Percentiles rank a stretch among this genome's conserved stretches.
Evolutionary conservation across 192 early-diverging fungal species (phyloP).

Genomic region (Entophlyctis luteolus): DNA sequence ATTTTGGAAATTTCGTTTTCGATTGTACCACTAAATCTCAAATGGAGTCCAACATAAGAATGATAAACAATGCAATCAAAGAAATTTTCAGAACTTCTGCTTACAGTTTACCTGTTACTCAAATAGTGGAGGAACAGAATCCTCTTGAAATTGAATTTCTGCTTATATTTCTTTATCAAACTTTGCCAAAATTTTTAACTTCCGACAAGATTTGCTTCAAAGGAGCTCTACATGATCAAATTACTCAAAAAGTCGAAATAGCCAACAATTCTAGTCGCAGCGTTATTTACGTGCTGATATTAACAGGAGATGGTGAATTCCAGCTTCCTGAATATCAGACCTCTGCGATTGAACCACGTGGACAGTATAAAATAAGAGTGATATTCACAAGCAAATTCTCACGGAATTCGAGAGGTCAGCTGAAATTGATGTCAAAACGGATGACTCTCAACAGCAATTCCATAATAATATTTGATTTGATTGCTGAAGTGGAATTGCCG

Average conservation of each 20-base stretch:
- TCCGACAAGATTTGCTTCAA: constrained; percentile 37
- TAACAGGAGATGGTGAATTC: constrained; percentile 36
- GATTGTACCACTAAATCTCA: constrained; percentile 16
- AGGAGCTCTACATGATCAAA: constrained; percentile 39
- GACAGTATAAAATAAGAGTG: constrained; percentile 21
- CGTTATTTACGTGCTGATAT: constrained; percentile 32
- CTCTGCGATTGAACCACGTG: constrained; percentile 13
- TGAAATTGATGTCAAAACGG: constrained; percentile 37
- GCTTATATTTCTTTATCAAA: constrained; percentile 45
- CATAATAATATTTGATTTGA: constrained; percentile 42
- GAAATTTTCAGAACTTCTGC: constrained; percentile 33
- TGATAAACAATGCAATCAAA: constrained; percentile 26
- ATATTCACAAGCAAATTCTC: constrained; percentile 43
- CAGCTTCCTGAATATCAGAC: background rate
- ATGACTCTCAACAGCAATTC: constrained; percentile 42
- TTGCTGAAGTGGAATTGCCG: constrained; percentile 27
- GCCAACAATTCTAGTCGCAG: constrained; percentile 29
- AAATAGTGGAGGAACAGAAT: constrained; percentile 13
- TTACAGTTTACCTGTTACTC: background rate
- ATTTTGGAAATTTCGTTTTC: constrained; percentile 26
- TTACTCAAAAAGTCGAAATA: constrained; percentile 41
- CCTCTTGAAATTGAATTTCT: constrained; percentile 37
- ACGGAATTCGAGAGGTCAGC: constrained; percentile 14
- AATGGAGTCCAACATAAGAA: constrained; percentile 16
- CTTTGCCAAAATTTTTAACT: constrained; percentile 45